Evolutionary conservation across 257 asterid species (phyloP).

Genomic region (Rehmannia glutinosa): DNA sequence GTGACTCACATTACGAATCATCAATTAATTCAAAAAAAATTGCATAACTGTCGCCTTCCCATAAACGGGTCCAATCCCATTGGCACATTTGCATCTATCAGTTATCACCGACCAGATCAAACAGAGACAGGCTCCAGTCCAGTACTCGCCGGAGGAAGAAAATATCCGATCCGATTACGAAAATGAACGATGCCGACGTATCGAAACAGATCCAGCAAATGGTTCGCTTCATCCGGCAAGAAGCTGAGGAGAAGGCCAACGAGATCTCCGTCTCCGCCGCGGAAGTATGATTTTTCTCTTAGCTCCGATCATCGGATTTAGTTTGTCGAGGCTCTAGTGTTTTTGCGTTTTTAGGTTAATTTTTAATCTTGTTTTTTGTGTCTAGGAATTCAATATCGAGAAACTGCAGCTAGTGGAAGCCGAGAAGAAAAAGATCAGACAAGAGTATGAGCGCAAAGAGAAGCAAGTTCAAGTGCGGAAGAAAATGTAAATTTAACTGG

Average conservation of each 20-base stretch:
- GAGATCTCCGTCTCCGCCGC: slow-evolving; percentile 95
- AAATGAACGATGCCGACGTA: slow-evolving; percentile 91
- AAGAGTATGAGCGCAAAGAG: slow-evolving; percentile 82
- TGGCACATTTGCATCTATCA: background rate
- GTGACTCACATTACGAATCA: slow-evolving; percentile 8
- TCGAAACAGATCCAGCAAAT: slow-evolving; percentile 98
- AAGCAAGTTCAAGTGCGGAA: slow-evolving; percentile 72
- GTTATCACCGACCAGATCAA: background rate
- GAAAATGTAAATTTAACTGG: slow-evolving; percentile 41
- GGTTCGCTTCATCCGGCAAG: slow-evolving; percentile 98
- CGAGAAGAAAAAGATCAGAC: slow-evolving; percentile 86
- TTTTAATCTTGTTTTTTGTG: background rate
- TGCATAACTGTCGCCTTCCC: slow-evolving; percentile 12
- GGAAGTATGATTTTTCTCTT: slow-evolving; percentile 45
- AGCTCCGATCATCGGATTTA: background rate
- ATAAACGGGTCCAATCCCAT: background rate
- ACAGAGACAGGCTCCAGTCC: background rate
- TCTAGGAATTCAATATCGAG: slow-evolving; percentile 90
- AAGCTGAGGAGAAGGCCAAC: slow-evolving; percentile 95
- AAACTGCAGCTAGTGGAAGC: slow-evolving; percentile 85
- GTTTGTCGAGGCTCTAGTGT: background rate
- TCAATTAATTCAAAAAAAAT: background rate
- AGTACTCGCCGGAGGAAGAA: background rate
- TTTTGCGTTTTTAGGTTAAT: background rate
- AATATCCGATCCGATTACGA: slow-evolving; percentile 29